Evolutionary conservation across 805 yeast genomes (phyloP), one percentile per base, ranked within the genome.

Genomic region (Wickerhamiella spandovensis): DNA sequence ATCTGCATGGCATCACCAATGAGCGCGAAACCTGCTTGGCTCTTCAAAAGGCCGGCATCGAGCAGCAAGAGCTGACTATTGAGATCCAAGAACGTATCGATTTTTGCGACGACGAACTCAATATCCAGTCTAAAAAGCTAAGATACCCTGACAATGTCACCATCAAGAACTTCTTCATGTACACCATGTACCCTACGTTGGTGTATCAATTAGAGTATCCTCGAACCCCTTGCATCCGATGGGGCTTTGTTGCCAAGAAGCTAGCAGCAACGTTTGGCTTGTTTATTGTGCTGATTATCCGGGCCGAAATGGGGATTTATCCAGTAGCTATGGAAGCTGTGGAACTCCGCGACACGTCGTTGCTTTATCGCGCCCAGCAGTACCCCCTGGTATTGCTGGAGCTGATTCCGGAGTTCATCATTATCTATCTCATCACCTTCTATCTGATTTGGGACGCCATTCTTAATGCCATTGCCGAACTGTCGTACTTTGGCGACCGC

Each of bases 361-460:
- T 78, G 35, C 22, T 23, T 15, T 75, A 72, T 35, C 69, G 79
- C 52, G 44, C 73, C 3, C 56, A 59, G 51, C 64, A 61, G 21
- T 85, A 77, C 58, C 80, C 86, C 10, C 66, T 78, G 50, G 69
- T 85, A 10, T 59, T 85, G 28, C 58, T 84, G 23, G 94, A 87
- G 59, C 69, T 87, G 59, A 77, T 86, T 35, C 94, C 95, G 18
- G 82, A 89, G 20, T 86, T 92, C 63, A 68, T 86, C 37, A 64
- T 81, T 49, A 76, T 83, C 64, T 90, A 88, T 63, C 59, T 92
- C 48, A 68, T 92, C 51, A 81, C 78, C 0, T 92, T 89, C 67
- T 89, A 84, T 63, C 70, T 92, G 54, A 92, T 94, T 54, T 94
- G 98, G 98, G 97, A 92, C 60, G 82, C 90, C 5, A 90, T 90